Conservation (phyloP, 768 basidiomycete species). For the Phylloporus rhodoxanthus region DNA sequence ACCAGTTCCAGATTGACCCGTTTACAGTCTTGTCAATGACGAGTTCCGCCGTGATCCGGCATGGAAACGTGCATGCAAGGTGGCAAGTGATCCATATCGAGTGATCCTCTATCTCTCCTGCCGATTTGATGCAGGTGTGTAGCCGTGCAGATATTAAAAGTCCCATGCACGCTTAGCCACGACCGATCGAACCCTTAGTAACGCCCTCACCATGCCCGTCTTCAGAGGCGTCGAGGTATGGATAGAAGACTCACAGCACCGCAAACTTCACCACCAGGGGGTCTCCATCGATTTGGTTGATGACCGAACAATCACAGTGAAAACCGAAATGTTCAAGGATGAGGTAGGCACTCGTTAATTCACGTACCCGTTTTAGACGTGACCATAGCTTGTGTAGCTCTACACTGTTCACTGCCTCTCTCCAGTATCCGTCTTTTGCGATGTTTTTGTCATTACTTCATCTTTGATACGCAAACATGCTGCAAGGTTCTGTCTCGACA, state of each 20-base stretch:
- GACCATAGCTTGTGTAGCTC: not conserved
- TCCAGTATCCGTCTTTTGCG: conserved; percentile 13
- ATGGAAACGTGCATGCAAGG: not conserved
- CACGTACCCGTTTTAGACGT: not conserved
- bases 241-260: conserved; percentile 13
- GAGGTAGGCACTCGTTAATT: conserved; percentile 4
- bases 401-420: conserved; percentile 17
- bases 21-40: not conserved
- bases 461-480: conserved; percentile 1
- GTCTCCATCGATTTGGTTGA: conserved; percentile 10
- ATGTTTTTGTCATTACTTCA: conserved; percentile 7
- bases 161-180: not conserved
- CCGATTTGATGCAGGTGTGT: conserved; percentile 5
- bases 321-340: conserved; percentile 6
- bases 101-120: not conserved
- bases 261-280: conserved; percentile 1
- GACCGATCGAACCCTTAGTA: not conserved
- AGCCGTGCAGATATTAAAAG: conserved; percentile 1
- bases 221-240: conserved; percentile 14
- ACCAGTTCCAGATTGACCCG: too few species aligned
- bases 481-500: conserved; percentile 14
- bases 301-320: conserved; percentile 8
- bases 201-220: conserved; percentile 10
- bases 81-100: conserved; percentile 1
- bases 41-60: not conserved